A percentile compares a stretch with the other conserved stretches of the same genome.
These are phyloP conservation scores for Macrophomina tecta DNA, from an alignment of 2,329 filamentous ascomycete genomes.

Conservation along the genomic window DNA sequence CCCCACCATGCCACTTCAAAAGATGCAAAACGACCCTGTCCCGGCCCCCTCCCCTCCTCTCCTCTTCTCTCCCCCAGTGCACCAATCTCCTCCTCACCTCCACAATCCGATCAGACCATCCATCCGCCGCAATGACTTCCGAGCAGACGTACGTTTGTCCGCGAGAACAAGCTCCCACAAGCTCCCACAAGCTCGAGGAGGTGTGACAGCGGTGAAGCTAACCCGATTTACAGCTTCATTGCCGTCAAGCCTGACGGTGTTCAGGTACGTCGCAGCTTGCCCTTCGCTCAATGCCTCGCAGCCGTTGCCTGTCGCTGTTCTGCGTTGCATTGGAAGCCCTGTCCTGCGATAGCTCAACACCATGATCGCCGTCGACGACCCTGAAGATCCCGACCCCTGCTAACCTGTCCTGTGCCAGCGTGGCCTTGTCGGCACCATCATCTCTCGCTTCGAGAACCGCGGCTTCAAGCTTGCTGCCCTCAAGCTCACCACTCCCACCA, in stretches of 20 bases:
- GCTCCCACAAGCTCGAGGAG: constrained; percentile 17
- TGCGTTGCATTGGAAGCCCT: not conserved
- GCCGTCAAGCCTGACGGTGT: constrained; percentile 99
- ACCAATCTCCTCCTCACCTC: constrained; percentile 46
- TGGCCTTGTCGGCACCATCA: constrained; percentile 96
- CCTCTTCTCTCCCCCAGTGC: constrained; percentile 56
- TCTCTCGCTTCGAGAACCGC: constrained; percentile 96
- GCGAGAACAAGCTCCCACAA: not conserved
- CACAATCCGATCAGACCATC: constrained; percentile 35
- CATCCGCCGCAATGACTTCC: constrained; percentile 62
- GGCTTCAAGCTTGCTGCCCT: constrained; percentile 99
- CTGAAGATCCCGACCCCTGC: constrained; percentile 16
- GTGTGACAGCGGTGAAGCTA: constrained; percentile 36
- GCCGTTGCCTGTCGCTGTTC: not conserved
- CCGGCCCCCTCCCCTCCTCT: constrained; percentile 29
- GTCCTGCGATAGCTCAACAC: constrained; percentile 2
- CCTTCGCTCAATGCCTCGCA: constrained; percentile 3
- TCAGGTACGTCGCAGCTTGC: constrained; percentile 69
- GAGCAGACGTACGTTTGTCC: constrained; percentile 80
- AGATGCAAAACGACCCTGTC: constrained; percentile 29
- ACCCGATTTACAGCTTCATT: constrained; percentile 79
- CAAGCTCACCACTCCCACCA: constrained; percentile 87
- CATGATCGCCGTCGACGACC: constrained; percentile 17
- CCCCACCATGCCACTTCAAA: constrained; percentile 28
- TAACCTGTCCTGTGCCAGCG: constrained; percentile 63